Base-by-base conservation (phyloP, 1,284 basidiomycete species). In the Volvariella surrecta region DNA sequence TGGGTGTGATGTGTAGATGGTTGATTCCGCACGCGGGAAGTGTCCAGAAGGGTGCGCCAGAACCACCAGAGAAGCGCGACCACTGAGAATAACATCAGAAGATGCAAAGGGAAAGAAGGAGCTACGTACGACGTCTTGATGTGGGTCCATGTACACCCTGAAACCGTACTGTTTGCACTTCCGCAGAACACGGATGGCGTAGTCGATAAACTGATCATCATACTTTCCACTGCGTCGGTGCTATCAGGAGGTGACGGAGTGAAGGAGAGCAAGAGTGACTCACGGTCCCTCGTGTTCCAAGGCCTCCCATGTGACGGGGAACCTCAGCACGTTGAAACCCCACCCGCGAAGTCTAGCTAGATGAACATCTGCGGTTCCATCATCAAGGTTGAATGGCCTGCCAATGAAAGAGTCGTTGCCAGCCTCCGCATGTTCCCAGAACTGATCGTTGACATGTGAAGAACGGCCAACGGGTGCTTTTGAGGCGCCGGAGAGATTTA, bases 151-250 rank as follows among this genome's bases (percentile, higher is more conserved):
- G 62, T 82, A 96, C 3, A 98, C 79, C 51, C 78, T 79, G 65
- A 99, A 98, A n/a, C 95, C 95, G 57, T 89, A 89, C 45, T 91
- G 82, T 58, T 94, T 94, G 69, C 91, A 91, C 62, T 93, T 94
- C 37, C 79, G 73, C 13, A 98, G 71, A 0, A 96, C 88, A 15
- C 76, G 76, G 17, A 98, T 74, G 3, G 85, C 87, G 56, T 98
- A 98, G 54, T 95, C 87, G 70, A 98, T 91, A 60, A 85, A 98
- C 32, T 87, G 89, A 46, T 82, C 70, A 59, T 99, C 95, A 57
- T 94, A 97, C 56, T 84, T 82, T 28, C 91, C 88, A 4, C 91
- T 95, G 51, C n/a, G 46, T 6, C 45, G 28, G 19, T 31, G 30
- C 11, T 31, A 43, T n/a, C 11, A 18, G 24, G 39, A 21, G 20